Conservation (phyloP, 139 green algal species). For the Chlamydomonas sp. region DNA sequence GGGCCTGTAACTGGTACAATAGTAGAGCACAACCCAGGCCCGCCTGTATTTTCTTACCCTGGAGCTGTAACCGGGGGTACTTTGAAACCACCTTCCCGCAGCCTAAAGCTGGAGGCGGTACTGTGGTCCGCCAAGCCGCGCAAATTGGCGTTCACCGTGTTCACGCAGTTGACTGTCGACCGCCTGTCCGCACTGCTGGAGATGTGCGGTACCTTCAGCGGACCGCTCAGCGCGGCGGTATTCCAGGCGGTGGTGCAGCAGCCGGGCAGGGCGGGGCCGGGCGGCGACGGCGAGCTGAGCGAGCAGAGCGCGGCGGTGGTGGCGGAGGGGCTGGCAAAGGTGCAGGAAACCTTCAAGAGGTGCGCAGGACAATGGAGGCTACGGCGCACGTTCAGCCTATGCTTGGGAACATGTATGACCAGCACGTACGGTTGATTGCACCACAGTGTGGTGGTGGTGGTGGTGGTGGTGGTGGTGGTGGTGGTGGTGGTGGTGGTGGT, state of each 20-base stretch:
- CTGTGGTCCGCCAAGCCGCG: slow-evolving; percentile 17
- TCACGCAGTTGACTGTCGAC: slow-evolving; percentile 55
- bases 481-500: too few species aligned
- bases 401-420: too few species aligned
- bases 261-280: background rate
- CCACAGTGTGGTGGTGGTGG: too few species aligned
- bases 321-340: background rate
- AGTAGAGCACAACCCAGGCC: background rate
- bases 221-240: slow-evolving; percentile 45
- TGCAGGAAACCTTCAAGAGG: background rate
- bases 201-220: slow-evolving; percentile 44
- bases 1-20: background rate
- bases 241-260: slow-evolving; percentile 46
- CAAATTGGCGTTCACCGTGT: slow-evolving; percentile 42
- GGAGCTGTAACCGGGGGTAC: too few species aligned
- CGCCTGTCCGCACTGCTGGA: slow-evolving; percentile 50
- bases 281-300: background rate
- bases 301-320: background rate
- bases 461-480: too few species aligned
- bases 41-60: background rate
- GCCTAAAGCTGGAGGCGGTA: slow-evolving; percentile 42
- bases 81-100: slow-evolving; percentile 3
- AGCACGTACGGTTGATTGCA: too few species aligned
- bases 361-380: background rate
- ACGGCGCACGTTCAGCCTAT: too few species aligned